Conservation (phyloP, 495 filamentous ascomycete genomes). For the Tuber indicum region DNA sequence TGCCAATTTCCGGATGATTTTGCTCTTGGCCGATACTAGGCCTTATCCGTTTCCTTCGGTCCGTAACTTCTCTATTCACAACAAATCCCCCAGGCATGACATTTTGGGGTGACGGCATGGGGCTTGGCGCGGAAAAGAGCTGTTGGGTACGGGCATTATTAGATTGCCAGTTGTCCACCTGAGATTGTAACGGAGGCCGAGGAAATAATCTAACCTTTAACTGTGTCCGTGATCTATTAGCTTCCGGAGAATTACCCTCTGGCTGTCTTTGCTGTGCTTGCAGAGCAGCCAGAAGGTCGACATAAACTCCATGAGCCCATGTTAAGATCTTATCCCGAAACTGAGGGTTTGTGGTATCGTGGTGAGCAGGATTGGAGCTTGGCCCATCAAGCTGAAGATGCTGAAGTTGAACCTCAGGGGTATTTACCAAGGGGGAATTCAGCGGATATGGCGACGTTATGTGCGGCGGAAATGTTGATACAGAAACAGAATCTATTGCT, state of each 20-base stretch:
- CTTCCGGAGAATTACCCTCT: constrained; percentile 46
- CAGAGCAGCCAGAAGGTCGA: constrained; percentile 71
- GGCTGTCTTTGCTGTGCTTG: constrained; percentile 54
- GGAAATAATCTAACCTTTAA: constrained; percentile 58
- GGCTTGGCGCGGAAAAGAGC: constrained; percentile 1
- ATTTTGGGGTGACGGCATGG: constrained; percentile 7
- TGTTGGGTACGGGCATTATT: constrained; percentile 16
- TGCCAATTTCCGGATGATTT: constrained; percentile 28
- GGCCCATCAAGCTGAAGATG: constrained; percentile 44
- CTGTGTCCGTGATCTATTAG: constrained; percentile 42
- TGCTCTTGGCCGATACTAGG: constrained; percentile 15
- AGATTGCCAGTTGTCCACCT: constrained; percentile 26
- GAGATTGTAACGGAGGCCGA: constrained; percentile 39
- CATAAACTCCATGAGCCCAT: constrained; percentile 82
- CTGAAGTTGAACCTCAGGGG: constrained; percentile 43
- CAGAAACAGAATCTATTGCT: constrained; percentile 28
- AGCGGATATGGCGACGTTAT: constrained; percentile 29
- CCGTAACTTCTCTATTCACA: constrained; percentile 11
- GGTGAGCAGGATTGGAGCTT: constrained; percentile 27
- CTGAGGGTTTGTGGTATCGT: constrained; percentile 49
- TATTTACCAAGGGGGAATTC: constrained; percentile 28
- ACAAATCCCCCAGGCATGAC: constrained; percentile 2
- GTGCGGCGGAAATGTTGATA: constrained; percentile 34
- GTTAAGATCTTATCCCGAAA: constrained; percentile 76
- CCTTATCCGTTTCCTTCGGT: constrained; percentile 23